phyloP scores from a whole-genome alignment of 768 basidiomycete genomes.

The Hygrophorus russula region DNA sequence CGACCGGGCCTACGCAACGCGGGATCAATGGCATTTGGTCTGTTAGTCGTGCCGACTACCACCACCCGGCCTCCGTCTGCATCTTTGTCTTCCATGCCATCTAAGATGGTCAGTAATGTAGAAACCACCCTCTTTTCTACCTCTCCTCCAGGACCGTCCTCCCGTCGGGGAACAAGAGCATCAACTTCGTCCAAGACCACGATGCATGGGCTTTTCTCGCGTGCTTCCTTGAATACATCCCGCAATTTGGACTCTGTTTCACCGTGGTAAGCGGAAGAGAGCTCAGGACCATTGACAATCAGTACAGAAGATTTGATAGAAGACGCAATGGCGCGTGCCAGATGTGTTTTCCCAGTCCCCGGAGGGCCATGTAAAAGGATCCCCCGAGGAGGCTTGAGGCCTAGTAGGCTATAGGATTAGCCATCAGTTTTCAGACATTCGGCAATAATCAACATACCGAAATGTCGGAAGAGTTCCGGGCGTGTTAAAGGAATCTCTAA shows the following conservation, averaged over 20 bases:
- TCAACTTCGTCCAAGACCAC: slow-evolving; percentile 95
- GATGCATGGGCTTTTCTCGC: slow-evolving; percentile 76
- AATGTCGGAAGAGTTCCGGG: slow-evolving; percentile 72
- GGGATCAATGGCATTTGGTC: slow-evolving; percentile 93
- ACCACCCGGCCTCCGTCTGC: slow-evolving; percentile 56
- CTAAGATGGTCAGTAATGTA: slow-evolving; percentile 87
- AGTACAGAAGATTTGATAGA: slow-evolving; percentile 84
- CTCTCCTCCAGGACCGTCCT: slow-evolving; percentile 85
- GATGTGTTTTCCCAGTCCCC: slow-evolving; percentile 95
- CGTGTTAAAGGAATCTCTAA: slow-evolving; percentile 77
- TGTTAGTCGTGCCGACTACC: slow-evolving; percentile 92
- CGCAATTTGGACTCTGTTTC: slow-evolving; percentile 90
- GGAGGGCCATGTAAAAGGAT: slow-evolving; percentile 93
- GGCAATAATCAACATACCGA: slow-evolving; percentile 32
- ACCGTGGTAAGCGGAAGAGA: slow-evolving; percentile 92
- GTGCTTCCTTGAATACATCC: slow-evolving; percentile 81
- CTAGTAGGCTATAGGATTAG: slow-evolving; percentile 19
- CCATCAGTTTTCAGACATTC: neutral
- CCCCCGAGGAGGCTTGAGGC: slow-evolving; percentile 93
- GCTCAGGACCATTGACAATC: slow-evolving; percentile 89
- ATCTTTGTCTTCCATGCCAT: slow-evolving; percentile 63
- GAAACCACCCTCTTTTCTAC: slow-evolving; percentile 96
- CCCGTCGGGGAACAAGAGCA: slow-evolving; percentile 82
- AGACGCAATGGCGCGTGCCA: slow-evolving; percentile 87
- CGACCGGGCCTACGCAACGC: slow-evolving; percentile 82